phyloP scores from a whole-genome alignment of 2,329 filamentous ascomycete species.

The Fusarium oxysporum region DNA sequence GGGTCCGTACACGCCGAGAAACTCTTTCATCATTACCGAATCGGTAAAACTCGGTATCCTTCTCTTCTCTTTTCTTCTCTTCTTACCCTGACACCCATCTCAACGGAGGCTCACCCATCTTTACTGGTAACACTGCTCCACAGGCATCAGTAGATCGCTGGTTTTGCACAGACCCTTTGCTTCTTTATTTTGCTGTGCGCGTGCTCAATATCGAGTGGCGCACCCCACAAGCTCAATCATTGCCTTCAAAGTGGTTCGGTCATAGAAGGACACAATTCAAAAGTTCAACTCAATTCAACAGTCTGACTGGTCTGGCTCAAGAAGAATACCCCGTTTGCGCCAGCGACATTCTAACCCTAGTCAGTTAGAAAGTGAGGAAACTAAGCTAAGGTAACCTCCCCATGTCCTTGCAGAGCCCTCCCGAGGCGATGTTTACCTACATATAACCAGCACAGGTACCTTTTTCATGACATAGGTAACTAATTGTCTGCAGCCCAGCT shows the following conservation, averaged over 20 bases:
- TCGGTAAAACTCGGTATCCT: background rate
- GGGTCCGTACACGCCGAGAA: background rate
- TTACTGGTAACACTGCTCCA: conserved; percentile 40
- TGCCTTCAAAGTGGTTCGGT: conserved; percentile 24
- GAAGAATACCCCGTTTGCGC: conserved; percentile 2
- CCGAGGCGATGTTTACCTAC: conserved; percentile 5
- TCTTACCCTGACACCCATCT: conserved; percentile 6
- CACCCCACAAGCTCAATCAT: conserved; percentile 31
- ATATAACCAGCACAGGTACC: background rate
- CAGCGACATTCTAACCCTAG: background rate
- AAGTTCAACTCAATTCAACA: background rate
- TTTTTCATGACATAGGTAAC: background rate
- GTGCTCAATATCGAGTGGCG: conserved; percentile 39
- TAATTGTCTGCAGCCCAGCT: background rate
- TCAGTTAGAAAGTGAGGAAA: conserved; percentile 11
- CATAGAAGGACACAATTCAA: conserved; percentile 14
- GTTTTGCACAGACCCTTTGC: conserved; percentile 39
- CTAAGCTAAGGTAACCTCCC: conserved; percentile 16
- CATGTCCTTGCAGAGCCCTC: conserved; percentile 21
- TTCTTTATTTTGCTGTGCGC: conserved; percentile 25
- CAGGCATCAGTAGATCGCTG: conserved; percentile 34
- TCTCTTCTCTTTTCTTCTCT: background rate
- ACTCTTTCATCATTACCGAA: background rate
- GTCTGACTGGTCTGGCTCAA: conserved; percentile 18
- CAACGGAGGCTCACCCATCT: conserved; percentile 21